These are phyloP conservation scores for Plasmodium adleri DNA, from an alignment of 169 alveolate genomes.

Conservation along the genomic window DNA sequence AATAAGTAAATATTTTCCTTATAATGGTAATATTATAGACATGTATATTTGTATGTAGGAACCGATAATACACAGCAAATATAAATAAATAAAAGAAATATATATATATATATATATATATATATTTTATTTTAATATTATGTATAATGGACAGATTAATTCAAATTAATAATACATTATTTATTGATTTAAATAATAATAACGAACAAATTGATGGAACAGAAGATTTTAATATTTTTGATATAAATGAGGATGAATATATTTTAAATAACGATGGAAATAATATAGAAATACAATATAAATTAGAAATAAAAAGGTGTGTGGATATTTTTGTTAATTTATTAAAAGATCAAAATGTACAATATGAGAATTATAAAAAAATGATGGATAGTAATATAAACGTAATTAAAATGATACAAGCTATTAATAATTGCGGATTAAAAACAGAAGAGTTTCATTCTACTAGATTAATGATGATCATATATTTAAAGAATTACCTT, in stretches of 20 bases:
- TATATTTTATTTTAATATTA: no score
- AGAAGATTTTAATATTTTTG: conserved; percentile 61
- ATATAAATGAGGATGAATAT: conserved; percentile 11
- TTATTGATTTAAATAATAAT: conserved; percentile 47
- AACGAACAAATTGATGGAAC: conserved; percentile 37
- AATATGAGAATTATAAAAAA: conserved; percentile 26
- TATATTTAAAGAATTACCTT: conserved; percentile 54
- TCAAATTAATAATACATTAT: conserved; percentile 31
- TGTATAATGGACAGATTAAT: conserved; percentile 31
- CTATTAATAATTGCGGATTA: conserved; percentile 46
- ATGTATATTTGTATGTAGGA: no score
- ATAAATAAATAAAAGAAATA: no score
- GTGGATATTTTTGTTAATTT: conserved; percentile 56
- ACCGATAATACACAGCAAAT: no score
- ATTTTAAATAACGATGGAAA: conserved; percentile 1
- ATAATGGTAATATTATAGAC: no score
- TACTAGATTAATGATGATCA: conserved; percentile 65
- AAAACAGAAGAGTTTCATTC: conserved; percentile 52
- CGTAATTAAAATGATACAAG: conserved; percentile 45
- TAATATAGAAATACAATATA: conserved; percentile 1
- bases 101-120: no score
- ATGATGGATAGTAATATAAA: conserved; percentile 25
- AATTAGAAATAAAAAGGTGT: conserved; percentile 42
- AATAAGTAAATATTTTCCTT: no score
- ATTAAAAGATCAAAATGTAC: conserved; percentile 48